These are phyloP conservation scores for Leptographium galeiforme DNA, from an alignment of 2,329 filamentous ascomycete genomes.

Conservation along the genomic window DNA sequence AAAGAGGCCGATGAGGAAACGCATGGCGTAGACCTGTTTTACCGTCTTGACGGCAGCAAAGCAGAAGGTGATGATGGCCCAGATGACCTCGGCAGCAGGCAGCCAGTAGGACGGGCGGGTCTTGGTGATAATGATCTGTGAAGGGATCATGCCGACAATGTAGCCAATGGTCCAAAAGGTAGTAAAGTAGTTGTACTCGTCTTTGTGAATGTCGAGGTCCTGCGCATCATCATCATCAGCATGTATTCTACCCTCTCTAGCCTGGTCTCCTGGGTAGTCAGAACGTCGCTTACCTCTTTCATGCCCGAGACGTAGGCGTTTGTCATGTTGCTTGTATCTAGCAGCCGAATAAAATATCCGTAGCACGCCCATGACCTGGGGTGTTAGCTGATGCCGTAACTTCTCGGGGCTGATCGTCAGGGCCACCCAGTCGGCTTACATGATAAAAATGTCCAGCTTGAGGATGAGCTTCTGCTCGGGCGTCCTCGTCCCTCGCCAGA, in stretches of 20 bases:
- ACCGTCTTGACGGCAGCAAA: constrained; percentile 4
- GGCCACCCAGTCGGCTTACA: background rate
- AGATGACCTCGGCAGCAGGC: constrained; percentile 12
- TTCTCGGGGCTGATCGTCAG: background rate
- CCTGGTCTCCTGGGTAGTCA: background rate
- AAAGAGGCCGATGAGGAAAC: background rate
- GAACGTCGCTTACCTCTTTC: background rate
- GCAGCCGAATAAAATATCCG: background rate
- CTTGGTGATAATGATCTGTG: constrained; percentile 6
- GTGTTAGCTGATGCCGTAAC: background rate
- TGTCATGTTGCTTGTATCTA: background rate
- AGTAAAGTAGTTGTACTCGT: background rate
- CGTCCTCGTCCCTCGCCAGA: background rate
- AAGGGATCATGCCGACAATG: constrained; percentile 1
- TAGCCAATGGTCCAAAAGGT: constrained; percentile 27
- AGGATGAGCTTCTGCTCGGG: background rate
- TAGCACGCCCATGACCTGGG: background rate
- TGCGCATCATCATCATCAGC: background rate
- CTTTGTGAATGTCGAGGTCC: background rate
- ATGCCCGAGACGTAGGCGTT: constrained; percentile 1
- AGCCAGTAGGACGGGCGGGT: constrained; percentile 18
- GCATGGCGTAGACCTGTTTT: constrained; percentile 6
- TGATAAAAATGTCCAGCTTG: constrained; percentile 1
- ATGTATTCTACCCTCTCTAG: background rate
- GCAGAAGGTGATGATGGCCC: constrained; percentile 3